Percentiles rank a stretch among this genome's conserved stretches.
Evolutionary conservation across 805 yeast species (phyloP).

Genomic region (Metschnikowia kofuensis): DNA sequence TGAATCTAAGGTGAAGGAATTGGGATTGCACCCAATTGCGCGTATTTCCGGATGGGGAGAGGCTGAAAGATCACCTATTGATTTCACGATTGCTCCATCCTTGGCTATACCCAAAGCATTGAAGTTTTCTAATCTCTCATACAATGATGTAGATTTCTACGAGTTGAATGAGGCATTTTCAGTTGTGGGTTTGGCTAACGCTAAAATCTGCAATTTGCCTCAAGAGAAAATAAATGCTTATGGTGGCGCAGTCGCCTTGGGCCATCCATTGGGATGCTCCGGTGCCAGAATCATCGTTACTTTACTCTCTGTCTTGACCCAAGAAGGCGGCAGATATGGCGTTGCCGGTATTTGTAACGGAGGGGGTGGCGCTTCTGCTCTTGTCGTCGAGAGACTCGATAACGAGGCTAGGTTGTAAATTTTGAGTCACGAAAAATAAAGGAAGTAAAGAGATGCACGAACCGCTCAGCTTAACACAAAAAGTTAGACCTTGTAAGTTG

Average conservation of each 20-base stretch:
- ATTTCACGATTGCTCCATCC: constrained; percentile 95
- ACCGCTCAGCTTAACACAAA: too few species aligned
- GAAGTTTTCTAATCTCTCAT: constrained; percentile 70
- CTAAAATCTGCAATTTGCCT: constrained; percentile 63
- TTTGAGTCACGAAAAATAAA: background rate
- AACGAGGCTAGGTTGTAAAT: constrained; percentile 35
- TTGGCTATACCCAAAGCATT: constrained; percentile 95
- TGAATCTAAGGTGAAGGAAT: constrained; percentile 78
- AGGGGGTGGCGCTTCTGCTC: constrained; percentile 98
- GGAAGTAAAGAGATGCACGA: background rate
- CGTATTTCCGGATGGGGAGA: constrained; percentile 95
- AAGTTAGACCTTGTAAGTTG: too few species aligned
- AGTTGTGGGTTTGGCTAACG: constrained; percentile 91
- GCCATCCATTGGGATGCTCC: constrained; percentile 95
- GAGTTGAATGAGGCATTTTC: constrained; percentile 98
- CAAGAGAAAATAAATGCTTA: constrained; percentile 74
- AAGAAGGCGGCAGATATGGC: constrained; percentile 81
- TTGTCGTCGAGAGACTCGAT: constrained; percentile 72
- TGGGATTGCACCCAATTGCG: constrained; percentile 85
- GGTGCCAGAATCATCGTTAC: constrained; percentile 94
- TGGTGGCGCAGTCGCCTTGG: constrained; percentile 96
- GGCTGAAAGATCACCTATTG: constrained; percentile 92
- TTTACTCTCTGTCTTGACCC: constrained; percentile 70
- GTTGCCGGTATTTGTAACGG: constrained; percentile 98
- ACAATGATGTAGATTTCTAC: constrained; percentile 76